Evolutionary conservation across 805 yeast genomes (phyloP).

Genomic region (Kockiozyma suomiensis): DNA sequence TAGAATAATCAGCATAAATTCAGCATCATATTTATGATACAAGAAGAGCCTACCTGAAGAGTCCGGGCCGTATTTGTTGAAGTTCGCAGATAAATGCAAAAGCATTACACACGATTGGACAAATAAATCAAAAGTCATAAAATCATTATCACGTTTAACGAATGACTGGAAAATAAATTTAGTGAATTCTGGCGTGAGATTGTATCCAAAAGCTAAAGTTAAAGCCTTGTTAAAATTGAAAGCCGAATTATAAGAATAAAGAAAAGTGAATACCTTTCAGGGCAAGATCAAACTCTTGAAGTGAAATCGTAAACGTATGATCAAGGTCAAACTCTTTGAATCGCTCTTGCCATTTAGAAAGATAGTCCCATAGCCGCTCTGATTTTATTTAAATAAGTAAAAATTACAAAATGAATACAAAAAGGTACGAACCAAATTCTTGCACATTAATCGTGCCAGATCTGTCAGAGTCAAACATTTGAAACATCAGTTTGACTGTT

Average conservation of each 20-base stretch:
- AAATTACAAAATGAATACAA: background rate
- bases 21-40: background rate
- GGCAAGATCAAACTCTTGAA: slow-evolving; percentile 65
- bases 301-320: slow-evolving; percentile 60
- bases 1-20: too few species aligned
- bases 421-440: slow-evolving; percentile 51
- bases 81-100: slow-evolving; percentile 73
- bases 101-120: slow-evolving; percentile 79
- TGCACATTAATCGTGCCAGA: slow-evolving; percentile 54
- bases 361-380: slow-evolving; percentile 63
- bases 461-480: slow-evolving; percentile 14
- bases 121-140: slow-evolving; percentile 74
- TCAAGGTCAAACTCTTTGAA: slow-evolving; percentile 65
- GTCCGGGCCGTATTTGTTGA: slow-evolving; percentile 74
- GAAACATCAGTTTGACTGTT: slow-evolving; percentile 63
- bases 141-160: slow-evolving; percentile 36
- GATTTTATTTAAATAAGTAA: too few species aligned
- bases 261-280: slow-evolving; percentile 43
- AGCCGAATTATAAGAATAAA: too few species aligned
- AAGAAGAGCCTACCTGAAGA: slow-evolving; percentile 39
- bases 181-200: slow-evolving; percentile 58
- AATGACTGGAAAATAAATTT: slow-evolving; percentile 59
- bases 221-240: slow-evolving; percentile 5
- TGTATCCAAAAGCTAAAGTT: slow-evolving; percentile 60
- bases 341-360: slow-evolving; percentile 65